Evolutionary conservation across 192 early-diverging fungal genomes (phyloP), one percentile per base, ranked within the genome.

Genomic region (Ambispora gerdemannii): DNA sequence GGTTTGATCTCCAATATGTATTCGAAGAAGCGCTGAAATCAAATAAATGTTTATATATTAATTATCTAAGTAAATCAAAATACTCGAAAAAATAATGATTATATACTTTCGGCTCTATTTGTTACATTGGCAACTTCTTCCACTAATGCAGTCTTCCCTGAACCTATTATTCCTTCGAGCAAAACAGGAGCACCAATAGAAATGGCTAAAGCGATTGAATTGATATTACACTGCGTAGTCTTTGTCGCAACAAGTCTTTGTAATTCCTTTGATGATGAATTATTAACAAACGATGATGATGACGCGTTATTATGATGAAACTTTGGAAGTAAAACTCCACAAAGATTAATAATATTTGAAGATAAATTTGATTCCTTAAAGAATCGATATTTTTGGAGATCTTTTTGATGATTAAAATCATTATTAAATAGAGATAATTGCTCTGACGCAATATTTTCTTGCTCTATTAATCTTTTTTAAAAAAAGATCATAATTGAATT

Each of bases 1-100:
- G 19, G 96, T 94, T 73, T 94, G 94, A 84, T 96, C 95, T 61
- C 95, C 94, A 66, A 99, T 78, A 76, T 98, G 97, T 51, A 98
- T 90, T 93, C 95, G 34, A 98, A 82, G 4, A 97, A 82, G 72
- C 90, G 89, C 85, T 62, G 22, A 28, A 66, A 49, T 30, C 55
- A 35, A 75, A 33, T 72, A 33, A 32, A 78, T 55, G 31, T 61
- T 31, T 34, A 8, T 10, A 51, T 31, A 4, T 28, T 55, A 19
- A 3, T 63, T 53, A 50, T 65, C 15, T n/a, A n/a, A n/a, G n/a
- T n/a, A n/a, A n/a, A n/a, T n/a, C n/a, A n/a, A n/a, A n/a, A n/a
- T n/a, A n/a, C n/a, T n/a, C n/a, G n/a, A n/a, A n/a, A n/a, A n/a
- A n/a, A n/a, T n/a, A n/a, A n/a, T n/a, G n/a, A 43, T 10, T 10